Evolutionary conservation across 2,329 filamentous ascomycete genomes (phyloP).

Genomic region (Annulohypoxylon truncatum): DNA sequence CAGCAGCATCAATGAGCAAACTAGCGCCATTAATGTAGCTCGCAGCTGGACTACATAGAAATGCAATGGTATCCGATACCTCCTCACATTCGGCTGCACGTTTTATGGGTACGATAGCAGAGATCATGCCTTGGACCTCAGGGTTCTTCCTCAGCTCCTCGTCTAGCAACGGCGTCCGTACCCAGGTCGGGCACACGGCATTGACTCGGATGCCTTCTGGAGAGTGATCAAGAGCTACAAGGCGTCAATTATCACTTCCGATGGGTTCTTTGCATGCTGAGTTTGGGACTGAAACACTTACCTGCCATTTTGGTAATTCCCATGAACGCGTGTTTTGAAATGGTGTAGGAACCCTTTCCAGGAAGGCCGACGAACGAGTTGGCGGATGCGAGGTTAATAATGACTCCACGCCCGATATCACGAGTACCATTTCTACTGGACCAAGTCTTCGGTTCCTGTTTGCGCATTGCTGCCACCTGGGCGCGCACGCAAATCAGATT

Average conservation of each 20-base stretch:
- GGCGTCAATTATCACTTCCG: background rate
- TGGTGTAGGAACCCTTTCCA: constrained; percentile 35
- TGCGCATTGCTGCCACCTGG: constrained; percentile 32
- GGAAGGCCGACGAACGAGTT: constrained; percentile 37
- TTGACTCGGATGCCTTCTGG: constrained; percentile 37
- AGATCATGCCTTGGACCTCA: constrained; percentile 33
- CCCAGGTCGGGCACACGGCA: constrained; percentile 38
- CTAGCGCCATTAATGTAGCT: constrained; percentile 39
- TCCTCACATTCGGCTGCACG: constrained; percentile 37
- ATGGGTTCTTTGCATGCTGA: too few species aligned
- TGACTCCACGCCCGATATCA: constrained; percentile 37
- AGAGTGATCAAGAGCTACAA: constrained; percentile 31
- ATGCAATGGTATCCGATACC: constrained; percentile 35
- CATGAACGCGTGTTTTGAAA: constrained; percentile 41
- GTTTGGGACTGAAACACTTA: background rate
- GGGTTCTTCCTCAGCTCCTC: constrained; percentile 31
- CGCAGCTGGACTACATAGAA: constrained; percentile 36
- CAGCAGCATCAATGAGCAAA: constrained; percentile 36
- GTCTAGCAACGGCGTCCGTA: constrained; percentile 35
- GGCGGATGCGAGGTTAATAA: constrained; percentile 37
- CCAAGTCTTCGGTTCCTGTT: constrained; percentile 37
- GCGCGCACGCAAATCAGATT: constrained; percentile 36
- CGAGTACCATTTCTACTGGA: constrained; percentile 33
- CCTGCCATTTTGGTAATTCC: constrained; percentile 37
- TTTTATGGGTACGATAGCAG: constrained; percentile 31